Evolutionary conservation across 2,329 filamentous ascomycete genomes (phyloP).

Genomic region (Fusarium hostae): DNA sequence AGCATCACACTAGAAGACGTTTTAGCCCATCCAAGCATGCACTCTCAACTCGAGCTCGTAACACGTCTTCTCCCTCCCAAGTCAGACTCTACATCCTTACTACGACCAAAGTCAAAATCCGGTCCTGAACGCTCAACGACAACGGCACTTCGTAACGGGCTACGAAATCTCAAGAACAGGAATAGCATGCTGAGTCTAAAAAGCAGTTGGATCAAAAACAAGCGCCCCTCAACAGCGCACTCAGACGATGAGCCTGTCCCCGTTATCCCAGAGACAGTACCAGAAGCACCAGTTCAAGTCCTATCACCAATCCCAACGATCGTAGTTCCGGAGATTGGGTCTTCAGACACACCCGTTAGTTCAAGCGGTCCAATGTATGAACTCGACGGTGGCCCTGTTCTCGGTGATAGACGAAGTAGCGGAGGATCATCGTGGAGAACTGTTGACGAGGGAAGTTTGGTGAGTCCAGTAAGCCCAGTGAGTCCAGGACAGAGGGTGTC

Average conservation of each 20-base stretch:
- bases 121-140: conserved; percentile 6
- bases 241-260: background rate
- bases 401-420: conserved; percentile 19
- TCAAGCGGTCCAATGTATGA: background rate
- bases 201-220: conserved; percentile 45
- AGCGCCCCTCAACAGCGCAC: background rate
- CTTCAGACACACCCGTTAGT: conserved; percentile 1
- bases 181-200: conserved; percentile 43
- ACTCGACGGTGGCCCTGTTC: background rate
- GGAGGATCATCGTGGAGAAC: conserved; percentile 18
- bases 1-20: conserved; percentile 60
- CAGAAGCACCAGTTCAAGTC: background rate
- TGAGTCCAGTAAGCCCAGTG: background rate
- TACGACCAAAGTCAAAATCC: conserved; percentile 13
- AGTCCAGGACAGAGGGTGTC: conserved; percentile 20
- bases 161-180: conserved; percentile 34
- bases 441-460: background rate
- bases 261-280: background rate
- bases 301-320: conserved; percentile 3
- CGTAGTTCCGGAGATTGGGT: conserved; percentile 1
- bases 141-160: conserved; percentile 32
- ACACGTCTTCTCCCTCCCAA: conserved; percentile 38
- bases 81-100: conserved; percentile 28
- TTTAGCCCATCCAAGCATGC: conserved; percentile 62
- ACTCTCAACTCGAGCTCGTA: conserved; percentile 59